A percentile compares a stretch with the other conserved stretches of the same genome.
Conservation (phyloP, 2,329 filamentous ascomycete species). For the Fusarium sp. region DNA sequence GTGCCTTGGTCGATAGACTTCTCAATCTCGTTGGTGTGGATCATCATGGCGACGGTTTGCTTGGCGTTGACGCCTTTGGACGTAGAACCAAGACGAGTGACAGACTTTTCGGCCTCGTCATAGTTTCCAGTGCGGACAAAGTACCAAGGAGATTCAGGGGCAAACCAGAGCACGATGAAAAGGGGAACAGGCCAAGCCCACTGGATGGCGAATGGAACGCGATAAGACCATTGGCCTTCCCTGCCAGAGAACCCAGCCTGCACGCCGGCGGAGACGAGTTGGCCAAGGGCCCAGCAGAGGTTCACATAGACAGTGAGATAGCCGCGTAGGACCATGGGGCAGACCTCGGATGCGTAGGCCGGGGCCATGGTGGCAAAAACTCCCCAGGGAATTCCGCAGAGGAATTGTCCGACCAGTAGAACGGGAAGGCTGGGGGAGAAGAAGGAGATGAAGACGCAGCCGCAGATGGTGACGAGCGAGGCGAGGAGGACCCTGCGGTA, state of each 20-base stretch:
- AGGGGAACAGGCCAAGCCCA: constrained; percentile 49
- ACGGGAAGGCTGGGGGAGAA: constrained; percentile 40
- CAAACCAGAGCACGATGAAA: constrained; percentile 41
- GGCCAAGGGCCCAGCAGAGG: constrained; percentile 43
- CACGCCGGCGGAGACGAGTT: constrained; percentile 51
- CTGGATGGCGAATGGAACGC: constrained; percentile 52
- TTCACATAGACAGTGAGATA: constrained; percentile 48
- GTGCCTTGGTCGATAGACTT: constrained; percentile 53
- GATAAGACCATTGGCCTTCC: constrained; percentile 48
- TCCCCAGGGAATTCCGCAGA: constrained; percentile 12
- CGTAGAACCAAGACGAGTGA: constrained; percentile 50
- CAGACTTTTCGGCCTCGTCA: constrained; percentile 56
- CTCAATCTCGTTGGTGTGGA: constrained; percentile 51
- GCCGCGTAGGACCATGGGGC: constrained; percentile 17
- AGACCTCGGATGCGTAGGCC: constrained; percentile 28
- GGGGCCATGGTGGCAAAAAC: constrained; percentile 18
- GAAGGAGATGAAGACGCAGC: constrained; percentile 31
- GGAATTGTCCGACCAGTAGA: not conserved
- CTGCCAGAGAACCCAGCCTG: constrained; percentile 45
- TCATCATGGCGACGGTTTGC: constrained; percentile 66
- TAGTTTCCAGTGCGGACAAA: constrained; percentile 56
- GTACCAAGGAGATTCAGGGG: constrained; percentile 50
- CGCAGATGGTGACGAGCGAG: constrained; percentile 50
- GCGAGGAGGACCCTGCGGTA: constrained; percentile 63
- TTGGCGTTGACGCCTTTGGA: constrained; percentile 40